Conservation (phyloP, 148 eudicot species). For the Rhododendron ferrugineum region DNA sequence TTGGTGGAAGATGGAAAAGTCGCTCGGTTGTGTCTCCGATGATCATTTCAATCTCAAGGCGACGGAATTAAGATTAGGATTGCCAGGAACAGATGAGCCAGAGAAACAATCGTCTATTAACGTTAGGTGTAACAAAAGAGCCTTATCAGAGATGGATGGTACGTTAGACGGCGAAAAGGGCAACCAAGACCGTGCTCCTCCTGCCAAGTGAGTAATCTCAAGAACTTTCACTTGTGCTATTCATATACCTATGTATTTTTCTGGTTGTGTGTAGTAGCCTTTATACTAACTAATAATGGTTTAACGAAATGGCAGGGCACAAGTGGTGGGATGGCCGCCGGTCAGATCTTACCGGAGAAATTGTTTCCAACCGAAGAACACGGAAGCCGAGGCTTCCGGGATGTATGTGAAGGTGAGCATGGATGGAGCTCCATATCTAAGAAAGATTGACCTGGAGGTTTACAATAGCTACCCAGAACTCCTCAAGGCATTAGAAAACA, state of each 20-base stretch:
- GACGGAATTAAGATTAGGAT: conserved; percentile 62
- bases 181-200: conserved; percentile 33
- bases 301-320: conserved; percentile 31
- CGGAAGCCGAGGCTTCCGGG: conserved; percentile 24
- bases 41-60: conserved; percentile 43
- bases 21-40: conserved; percentile 7
- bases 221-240: neutral
- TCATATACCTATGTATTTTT: too few species aligned
- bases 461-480: conserved; percentile 41
- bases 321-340: conserved; percentile 63
- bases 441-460: conserved; percentile 42
- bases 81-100: conserved; percentile 42
- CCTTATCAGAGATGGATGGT: conserved; percentile 25
- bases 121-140: conserved; percentile 37
- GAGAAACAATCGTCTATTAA: conserved; percentile 15
- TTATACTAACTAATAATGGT: neutral
- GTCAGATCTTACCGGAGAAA: conserved; percentile 42
- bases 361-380: conserved; percentile 27
- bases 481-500: conserved; percentile 39
- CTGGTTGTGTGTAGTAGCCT: neutral
- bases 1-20: conserved; percentile 26
- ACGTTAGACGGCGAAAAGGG: conserved; percentile 21
- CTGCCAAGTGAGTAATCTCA: conserved; percentile 53
- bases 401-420: conserved; percentile 53
- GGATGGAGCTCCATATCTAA: conserved; percentile 56